Percentiles rank a stretch among this genome's conserved stretches.
Evolutionary conservation across 1,139 yeast genomes (phyloP).

Genomic region (Scheffersomyces illinoinensis): DNA sequence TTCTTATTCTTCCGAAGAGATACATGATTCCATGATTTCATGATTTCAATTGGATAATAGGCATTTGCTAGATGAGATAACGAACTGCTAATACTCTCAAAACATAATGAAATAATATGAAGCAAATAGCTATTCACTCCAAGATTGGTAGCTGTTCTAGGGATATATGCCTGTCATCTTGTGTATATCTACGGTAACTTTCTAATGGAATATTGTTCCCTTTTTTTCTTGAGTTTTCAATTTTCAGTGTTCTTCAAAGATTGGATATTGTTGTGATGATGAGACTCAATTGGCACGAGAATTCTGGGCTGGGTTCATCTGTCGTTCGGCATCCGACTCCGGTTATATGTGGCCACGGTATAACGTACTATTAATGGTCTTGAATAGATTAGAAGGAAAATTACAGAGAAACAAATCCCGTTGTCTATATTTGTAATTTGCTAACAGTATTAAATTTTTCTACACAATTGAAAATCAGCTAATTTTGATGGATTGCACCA

Average conservation of each 20-base stretch:
- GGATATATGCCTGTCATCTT: not conserved
- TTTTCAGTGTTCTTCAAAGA: too few species aligned
- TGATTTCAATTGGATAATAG: too few species aligned
- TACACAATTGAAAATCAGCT: constrained; percentile 10
- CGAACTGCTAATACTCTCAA: too few species aligned
- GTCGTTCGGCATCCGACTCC: not conserved
- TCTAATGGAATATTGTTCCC: too few species aligned
- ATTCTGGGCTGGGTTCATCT: not conserved
- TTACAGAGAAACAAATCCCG: not conserved
- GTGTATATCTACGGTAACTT: not conserved
- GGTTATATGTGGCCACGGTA: not conserved
- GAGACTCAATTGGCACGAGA: not conserved
- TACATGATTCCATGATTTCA: too few species aligned
- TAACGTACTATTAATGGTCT: not conserved
- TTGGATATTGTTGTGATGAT: not conserved
- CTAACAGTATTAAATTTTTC: not conserved
- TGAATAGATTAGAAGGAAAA: not conserved
- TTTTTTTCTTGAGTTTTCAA: too few species aligned
- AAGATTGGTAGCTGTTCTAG: too few species aligned
- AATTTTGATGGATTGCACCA: constrained; percentile 1
- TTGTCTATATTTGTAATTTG: not conserved
- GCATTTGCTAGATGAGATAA: too few species aligned
- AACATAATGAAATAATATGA: too few species aligned
- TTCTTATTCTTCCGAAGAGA: not conserved
- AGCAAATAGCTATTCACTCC: too few species aligned